Evolutionary conservation across 257 asterid species (phyloP), one percentile per base, ranked within the genome.

Genomic region (Ilex aquifolium): DNA sequence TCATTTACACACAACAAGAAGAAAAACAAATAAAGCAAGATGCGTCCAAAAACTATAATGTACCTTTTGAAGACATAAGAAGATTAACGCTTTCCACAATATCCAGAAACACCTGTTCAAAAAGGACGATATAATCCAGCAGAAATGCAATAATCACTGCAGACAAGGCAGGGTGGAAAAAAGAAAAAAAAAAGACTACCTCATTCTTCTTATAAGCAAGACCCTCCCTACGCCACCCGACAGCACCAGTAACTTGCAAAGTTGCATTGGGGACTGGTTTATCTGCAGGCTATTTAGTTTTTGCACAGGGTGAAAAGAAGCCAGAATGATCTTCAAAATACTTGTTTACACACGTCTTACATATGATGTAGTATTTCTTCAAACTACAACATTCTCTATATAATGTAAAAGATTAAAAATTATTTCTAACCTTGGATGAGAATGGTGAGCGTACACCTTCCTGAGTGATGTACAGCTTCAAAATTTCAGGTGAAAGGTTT

Each of bases 171-270:
- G 32, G 36, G 60, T 32, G 31, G 56, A 31, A 31, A 64, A 10
- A 36, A 51, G 63, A 68, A 39, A 65, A 42, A 64, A 71, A 64
- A 71, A 62, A 67, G 59, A 14, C 61, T 31, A 92, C 99, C 99
- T 93, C 99, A 74, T 93, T 93, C 80, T 93, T 93, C 85, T 93
- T 93, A 71, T 93, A 93, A 31, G 68, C 82, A 64, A 93, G 96
- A 56, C 99, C 99, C 82, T 93, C 97, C 76, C 99, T 85, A 46
- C 97, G 94, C 99, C 99, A 93, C 58, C 99, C 99, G 82, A 93
- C 99, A 76, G 99, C 99, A 71, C 99, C 99, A 42, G 99, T 90
- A 72, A 90, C 99, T 84, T 90, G 99, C 65, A 93, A 80, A 70
- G 99, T 93, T 50, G 99, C 99, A 76, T 93, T 93, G 31, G 99